Base-by-base conservation (phyloP, 148 eudicot species). In the Cornus kousa region DNA sequence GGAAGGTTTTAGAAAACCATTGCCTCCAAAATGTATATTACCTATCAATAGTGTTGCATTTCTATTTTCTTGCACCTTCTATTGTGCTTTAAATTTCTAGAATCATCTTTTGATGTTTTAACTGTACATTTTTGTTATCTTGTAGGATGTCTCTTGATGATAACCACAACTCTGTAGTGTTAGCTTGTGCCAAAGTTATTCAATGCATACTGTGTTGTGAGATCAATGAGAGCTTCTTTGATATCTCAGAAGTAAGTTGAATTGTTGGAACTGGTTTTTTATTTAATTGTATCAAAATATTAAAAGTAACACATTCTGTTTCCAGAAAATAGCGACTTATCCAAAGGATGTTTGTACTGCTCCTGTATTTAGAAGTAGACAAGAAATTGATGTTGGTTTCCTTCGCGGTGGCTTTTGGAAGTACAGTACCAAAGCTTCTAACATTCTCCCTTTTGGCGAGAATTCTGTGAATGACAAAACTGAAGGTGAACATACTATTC, bases 321-420 rank as follows among this genome's bases (percentile, higher is more conserved):
- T 83, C 80, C 89, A 96, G 99, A 92, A 86, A 87, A 73, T 78
- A 72, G 82, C 85, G 74, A 74, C 80, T 60, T 80, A 77, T 77
- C 73, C 75, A 80, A 83, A 81, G 84, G 91, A 88, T 81, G 82
- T 86, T 32, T 89, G 77, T 77, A 91, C 98, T 67, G 93, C 97
- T 72, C 98, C 99, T 62, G 89, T 96, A 76, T 96, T 96, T 81
- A 96, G 99, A 86, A 86, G 88, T 80, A 89, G 89, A 77, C 97
- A 97, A 65, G 93, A 91, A 73, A 81, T 91, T 66, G 90, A 85
- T 69, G 81, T 73, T 81, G 98, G 99, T 71, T 96, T 88, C 77
- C 94, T 95, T 86, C 88, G 84, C 77, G 97, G 99, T 68, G 96
- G 97, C 71, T 95, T 89, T 77, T 96, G 99, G 98, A 96, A 96